Evolutionary conservation across 164 flowering plant genomes (phyloP).

Genomic region (Amborella trichopoda): DNA sequence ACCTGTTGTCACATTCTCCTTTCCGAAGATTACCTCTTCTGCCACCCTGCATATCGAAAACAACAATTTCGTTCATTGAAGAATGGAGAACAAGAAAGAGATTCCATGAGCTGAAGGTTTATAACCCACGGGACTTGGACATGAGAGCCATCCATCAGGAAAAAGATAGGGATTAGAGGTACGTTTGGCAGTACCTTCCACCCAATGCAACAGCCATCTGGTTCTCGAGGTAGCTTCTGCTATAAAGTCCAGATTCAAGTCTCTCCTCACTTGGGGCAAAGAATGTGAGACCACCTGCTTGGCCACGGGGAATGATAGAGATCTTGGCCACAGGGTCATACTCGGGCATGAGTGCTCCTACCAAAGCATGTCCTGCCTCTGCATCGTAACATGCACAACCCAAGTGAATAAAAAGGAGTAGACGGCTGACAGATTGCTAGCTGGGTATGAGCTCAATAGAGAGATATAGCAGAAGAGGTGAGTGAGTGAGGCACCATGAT

Average conservation of each 20-base stretch:
- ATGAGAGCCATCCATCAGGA: too few relatives aligned
- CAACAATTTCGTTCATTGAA: too few relatives aligned
- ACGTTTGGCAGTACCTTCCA: constrained; percentile 95
- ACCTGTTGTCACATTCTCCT: constrained; percentile 88
- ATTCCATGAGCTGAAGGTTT: not conserved
- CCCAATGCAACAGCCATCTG: constrained; percentile 99
- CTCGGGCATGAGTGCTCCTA: constrained; percentile 96
- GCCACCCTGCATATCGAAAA: constrained; percentile 53
- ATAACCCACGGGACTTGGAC: too few relatives aligned
- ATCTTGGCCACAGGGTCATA: constrained; percentile 96
- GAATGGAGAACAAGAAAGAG: not conserved
- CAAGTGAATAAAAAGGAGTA: not conserved
- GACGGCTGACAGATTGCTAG: not conserved
- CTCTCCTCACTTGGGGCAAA: constrained; percentile 97
- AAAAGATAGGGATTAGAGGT: too few relatives aligned
- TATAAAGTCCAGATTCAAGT: constrained; percentile 92
- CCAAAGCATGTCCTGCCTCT: constrained; percentile 99
- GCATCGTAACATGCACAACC: constrained; percentile 22
- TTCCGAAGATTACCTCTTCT: constrained; percentile 88
- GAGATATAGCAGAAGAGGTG: too few relatives aligned
- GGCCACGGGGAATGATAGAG: constrained; percentile 97
- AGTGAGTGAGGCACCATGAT: too few relatives aligned
- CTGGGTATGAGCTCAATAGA: too few relatives aligned
- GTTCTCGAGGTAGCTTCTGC: constrained; percentile 93
- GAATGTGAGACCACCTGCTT: constrained; percentile 95